These are phyloP conservation scores for Magnaporthales sp. DNA, from an alignment of 2,329 filamentous ascomycete genomes.

Conservation along the genomic window DNA sequence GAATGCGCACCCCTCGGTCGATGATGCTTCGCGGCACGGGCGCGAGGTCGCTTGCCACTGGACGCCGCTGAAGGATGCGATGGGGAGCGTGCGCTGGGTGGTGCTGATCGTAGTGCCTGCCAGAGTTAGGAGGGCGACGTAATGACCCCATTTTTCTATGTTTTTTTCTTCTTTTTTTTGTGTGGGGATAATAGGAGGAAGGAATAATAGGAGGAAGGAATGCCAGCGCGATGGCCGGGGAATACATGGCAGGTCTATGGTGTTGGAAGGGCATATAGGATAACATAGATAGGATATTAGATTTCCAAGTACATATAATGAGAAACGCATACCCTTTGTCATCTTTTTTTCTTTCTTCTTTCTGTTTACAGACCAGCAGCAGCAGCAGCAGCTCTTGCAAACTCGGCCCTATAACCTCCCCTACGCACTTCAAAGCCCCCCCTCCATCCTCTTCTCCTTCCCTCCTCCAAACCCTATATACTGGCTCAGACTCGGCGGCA, in stretches of 20 bases:
- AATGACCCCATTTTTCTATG: not conserved
- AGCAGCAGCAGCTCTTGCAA: not conserved
- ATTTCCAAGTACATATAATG: not conserved
- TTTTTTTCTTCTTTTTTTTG: not conserved
- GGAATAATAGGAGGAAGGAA: not conserved
- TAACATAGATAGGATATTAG: not conserved
- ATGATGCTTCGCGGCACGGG: not conserved
- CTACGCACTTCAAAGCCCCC: not conserved
- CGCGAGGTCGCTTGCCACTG: slow-evolving; percentile 21
- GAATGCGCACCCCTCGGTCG: not conserved
- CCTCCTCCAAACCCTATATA: slow-evolving; percentile 22
- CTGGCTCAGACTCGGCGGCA: slow-evolving; percentile 49
- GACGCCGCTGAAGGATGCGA: slow-evolving; percentile 24
- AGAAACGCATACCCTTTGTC: not conserved
- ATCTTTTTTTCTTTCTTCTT: not conserved
- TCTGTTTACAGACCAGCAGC: not conserved
- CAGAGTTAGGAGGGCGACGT: not conserved
- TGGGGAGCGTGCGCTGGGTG: slow-evolving; percentile 22
- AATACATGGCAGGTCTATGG: not conserved
- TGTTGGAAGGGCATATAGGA: not conserved
- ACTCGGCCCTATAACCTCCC: not conserved
- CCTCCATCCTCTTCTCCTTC: not conserved
- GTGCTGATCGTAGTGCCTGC: slow-evolving; percentile 21
- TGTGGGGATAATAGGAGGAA: not conserved
- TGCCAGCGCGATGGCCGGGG: not conserved